Evolutionary conservation across 139 green algal genomes (phyloP).

Genomic region (Limnomonas spitsbergensis): DNA sequence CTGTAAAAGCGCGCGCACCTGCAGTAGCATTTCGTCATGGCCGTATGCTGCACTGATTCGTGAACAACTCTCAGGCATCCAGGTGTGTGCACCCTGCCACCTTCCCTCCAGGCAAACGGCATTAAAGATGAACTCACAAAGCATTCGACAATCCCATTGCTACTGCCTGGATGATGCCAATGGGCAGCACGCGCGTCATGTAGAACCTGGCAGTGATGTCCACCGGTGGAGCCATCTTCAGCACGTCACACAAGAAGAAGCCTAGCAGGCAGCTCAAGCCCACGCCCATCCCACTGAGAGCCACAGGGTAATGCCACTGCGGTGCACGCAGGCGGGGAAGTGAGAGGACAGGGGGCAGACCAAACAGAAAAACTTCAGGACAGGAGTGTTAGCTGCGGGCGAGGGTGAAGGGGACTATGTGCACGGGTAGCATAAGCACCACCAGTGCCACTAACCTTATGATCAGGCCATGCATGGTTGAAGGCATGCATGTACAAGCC

Average conservation of each 20-base stretch:
- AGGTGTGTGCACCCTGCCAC: too few relatives aligned
- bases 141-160: slow-evolving; percentile 26
- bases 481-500: too few relatives aligned
- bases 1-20: too few relatives aligned
- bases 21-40: too few relatives aligned
- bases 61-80: too few relatives aligned
- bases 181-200: slow-evolving; percentile 24
- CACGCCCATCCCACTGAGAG: slow-evolving; percentile 29
- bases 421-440: neutral
- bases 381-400: too few relatives aligned
- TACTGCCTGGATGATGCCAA: slow-evolving; percentile 14
- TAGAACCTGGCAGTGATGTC: slow-evolving; percentile 19
- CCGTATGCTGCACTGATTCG: too few relatives aligned
- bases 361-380: too few relatives aligned
- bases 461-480: too few relatives aligned
- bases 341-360: neutral
- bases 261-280: slow-evolving; percentile 4
- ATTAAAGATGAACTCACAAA: slow-evolving; percentile 17
- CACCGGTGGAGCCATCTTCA: slow-evolving; percentile 4
- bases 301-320: slow-evolving; percentile 25
- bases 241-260: slow-evolving; percentile 26
- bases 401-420: too few relatives aligned
- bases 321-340: neutral
- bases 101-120: neutral
- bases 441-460: too few relatives aligned